Conservation (phyloP, 108 stramenopile species). For the Skeletonema menzelii region DNA sequence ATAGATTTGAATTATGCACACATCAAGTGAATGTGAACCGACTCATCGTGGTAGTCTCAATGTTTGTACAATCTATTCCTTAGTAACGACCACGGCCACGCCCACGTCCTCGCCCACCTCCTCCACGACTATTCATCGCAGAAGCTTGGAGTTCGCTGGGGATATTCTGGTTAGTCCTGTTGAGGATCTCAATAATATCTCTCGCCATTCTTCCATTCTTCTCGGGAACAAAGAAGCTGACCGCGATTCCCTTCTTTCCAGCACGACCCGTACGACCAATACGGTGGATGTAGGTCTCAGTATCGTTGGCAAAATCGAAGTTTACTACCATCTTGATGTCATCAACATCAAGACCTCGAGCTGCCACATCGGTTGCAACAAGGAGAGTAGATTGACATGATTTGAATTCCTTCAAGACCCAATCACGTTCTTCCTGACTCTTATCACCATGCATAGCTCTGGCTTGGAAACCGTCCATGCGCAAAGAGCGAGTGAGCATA, state of each 20-base stretch:
- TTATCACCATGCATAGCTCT: conserved; percentile 99
- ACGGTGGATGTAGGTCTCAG: conserved; percentile 88
- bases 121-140: conserved; percentile 49
- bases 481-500: conserved; percentile 87
- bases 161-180: conserved; percentile 70
- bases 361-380: conserved; percentile 98
- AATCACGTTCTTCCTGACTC: conserved; percentile 97
- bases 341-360: conserved; percentile 96
- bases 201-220: conserved; percentile 92
- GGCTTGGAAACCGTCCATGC: conserved; percentile 90
- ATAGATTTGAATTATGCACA: neutral
- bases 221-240: conserved; percentile 93
- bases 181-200: conserved; percentile 82
- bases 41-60: neutral
- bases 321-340: conserved; percentile 95
- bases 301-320: conserved; percentile 90
- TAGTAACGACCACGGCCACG: conserved; percentile 47
- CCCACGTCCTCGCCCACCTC: conserved; percentile 59
- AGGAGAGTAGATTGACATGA: conserved; percentile 81
- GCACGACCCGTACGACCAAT: conserved; percentile 99
- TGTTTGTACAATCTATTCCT: conserved; percentile 3
- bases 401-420: conserved; percentile 95
- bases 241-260: conserved; percentile 94
- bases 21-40: neutral
- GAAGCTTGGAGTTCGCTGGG: conserved; percentile 63